Conservation (phyloP, 208 protist genomes). For the Trypanosoma cruzi region DNA sequence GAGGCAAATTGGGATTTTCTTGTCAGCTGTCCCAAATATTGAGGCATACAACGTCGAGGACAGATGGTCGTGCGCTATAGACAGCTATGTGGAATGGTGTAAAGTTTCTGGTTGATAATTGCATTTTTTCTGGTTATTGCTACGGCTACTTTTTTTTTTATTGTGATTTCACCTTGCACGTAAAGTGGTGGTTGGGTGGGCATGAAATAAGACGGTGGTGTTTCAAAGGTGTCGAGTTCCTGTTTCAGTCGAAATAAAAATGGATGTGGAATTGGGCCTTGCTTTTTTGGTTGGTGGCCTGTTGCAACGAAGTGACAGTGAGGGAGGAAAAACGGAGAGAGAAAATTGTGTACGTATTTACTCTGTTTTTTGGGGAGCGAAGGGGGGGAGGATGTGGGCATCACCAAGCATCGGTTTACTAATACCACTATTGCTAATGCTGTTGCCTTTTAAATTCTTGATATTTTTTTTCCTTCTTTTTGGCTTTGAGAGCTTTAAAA, state of each 20-base stretch:
- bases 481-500: too few species aligned
- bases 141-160: background rate
- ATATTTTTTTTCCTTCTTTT: background rate
- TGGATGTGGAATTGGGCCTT: background rate
- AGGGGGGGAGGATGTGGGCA: background rate
- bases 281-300: background rate
- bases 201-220: background rate
- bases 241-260: background rate
- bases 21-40: conserved; percentile 26
- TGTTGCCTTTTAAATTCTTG: background rate
- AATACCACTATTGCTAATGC: background rate
- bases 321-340: background rate
- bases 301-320: background rate
- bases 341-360: background rate
- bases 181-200: background rate
- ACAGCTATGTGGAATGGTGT: conserved; percentile 67
- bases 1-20: conserved; percentile 64
- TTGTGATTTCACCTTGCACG: background rate
- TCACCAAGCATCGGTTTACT: background rate
- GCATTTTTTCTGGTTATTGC: background rate
- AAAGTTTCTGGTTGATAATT: conserved; percentile 9
- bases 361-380: background rate
- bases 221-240: background rate
- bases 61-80: conserved; percentile 65
- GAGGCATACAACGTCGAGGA: conserved; percentile 16